A percentile compares a stretch with the other conserved stretches of the same genome.
These are phyloP conservation scores for Microsporum ferrugineum DNA, from an alignment of 2,329 filamentous ascomycete genomes.

Conservation along the genomic window DNA sequence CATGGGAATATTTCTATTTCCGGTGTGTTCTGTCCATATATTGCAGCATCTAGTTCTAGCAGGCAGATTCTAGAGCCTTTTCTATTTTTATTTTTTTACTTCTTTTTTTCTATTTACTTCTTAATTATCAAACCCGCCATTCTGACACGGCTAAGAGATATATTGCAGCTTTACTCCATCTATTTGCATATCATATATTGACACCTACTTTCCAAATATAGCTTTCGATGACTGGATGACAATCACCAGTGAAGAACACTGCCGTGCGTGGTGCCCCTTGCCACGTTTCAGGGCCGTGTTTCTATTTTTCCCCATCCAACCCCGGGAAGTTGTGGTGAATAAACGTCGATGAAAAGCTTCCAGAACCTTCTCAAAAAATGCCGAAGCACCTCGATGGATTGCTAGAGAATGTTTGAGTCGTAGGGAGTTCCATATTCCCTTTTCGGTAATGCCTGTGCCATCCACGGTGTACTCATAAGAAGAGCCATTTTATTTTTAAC, in stretches of 20 bases:
- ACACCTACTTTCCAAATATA: not conserved
- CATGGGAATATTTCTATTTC: not conserved
- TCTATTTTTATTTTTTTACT: not conserved
- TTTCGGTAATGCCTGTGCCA: not conserved
- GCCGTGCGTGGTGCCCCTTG: not conserved
- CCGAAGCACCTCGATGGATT: not conserved
- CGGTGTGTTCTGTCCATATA: not conserved
- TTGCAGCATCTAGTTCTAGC: not conserved
- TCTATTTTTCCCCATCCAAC: not conserved
- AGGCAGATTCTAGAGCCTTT: not conserved
- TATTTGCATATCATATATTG: not conserved
- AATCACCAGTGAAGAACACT: not conserved
- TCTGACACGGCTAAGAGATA: not conserved
- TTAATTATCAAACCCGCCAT: not conserved
- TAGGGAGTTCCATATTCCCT: not conserved
- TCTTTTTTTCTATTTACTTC: not conserved
- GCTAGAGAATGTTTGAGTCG: not conserved
- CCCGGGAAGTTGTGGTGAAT: not conserved
- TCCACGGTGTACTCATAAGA: not conserved
- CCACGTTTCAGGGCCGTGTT: not conserved
- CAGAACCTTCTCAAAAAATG: not conserved
- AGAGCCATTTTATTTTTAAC: not conserved
- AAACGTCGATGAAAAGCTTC: not conserved
- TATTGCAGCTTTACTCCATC: not conserved
- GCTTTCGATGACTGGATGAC: not conserved